Evolutionary conservation across 2,329 filamentous ascomycete species (phyloP).

Genomic region (Aspergillus novoparasiticus): DNA sequence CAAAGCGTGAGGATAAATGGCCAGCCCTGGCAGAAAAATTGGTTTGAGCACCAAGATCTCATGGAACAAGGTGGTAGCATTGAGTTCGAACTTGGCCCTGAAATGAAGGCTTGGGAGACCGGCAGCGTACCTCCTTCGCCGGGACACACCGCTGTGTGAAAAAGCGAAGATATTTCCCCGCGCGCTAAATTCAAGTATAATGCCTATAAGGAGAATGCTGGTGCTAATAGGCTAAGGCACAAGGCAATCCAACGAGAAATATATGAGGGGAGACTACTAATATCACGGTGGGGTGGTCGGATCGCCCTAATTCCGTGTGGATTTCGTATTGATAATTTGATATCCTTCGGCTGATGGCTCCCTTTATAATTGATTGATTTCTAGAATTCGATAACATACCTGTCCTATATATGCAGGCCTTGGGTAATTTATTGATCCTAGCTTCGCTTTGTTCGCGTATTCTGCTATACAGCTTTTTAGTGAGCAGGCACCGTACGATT

Average conservation of each 20-base stretch:
- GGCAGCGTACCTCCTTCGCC: slow-evolving; percentile 56
- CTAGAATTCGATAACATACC: not conserved
- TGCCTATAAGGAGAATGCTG: not conserved
- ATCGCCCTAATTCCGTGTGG: not conserved
- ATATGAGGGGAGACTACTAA: not conserved
- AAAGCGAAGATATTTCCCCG: not conserved
- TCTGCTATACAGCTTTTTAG: not conserved
- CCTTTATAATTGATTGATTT: not conserved
- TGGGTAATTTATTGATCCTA: not conserved
- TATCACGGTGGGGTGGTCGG: not conserved
- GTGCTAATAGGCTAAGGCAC: not conserved
- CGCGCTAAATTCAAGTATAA: not conserved
- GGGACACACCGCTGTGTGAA: slow-evolving; percentile 32
- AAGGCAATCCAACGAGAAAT: not conserved
- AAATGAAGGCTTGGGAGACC: slow-evolving; percentile 50
- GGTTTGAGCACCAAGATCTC: slow-evolving; percentile 57
- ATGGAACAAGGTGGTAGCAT: slow-evolving; percentile 47
- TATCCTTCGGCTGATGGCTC: not conserved
- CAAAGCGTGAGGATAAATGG: slow-evolving; percentile 59
- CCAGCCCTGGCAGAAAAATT: slow-evolving; percentile 54
- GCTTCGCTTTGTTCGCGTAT: not conserved
- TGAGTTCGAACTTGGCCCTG: slow-evolving; percentile 49
- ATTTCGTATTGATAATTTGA: not conserved
- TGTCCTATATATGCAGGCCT: too few relatives aligned
- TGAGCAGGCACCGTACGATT: not conserved